These are phyloP conservation scores for Ochromonas danica DNA, from an alignment of 108 stramenopile species.

Conservation along the genomic window DNA sequence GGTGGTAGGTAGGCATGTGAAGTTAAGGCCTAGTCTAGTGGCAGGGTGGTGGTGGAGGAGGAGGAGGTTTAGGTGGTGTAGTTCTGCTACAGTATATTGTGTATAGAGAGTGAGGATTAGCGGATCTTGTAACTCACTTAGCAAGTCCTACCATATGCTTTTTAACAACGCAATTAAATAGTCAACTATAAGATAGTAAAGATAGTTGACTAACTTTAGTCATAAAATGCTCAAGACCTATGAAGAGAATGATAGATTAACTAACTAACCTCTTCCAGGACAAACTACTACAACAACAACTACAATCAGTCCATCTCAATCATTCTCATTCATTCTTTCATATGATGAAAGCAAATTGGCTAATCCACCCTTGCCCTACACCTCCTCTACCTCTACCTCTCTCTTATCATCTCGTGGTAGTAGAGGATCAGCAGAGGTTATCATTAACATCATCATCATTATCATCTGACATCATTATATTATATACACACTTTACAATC, in stretches of 20 bases:
- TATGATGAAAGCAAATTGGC: conserved; percentile 16
- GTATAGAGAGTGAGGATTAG: no score
- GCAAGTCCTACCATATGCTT: conserved; percentile 15
- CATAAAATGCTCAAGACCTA: conserved; percentile 16
- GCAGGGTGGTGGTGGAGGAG: no score
- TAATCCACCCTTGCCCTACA: conserved; percentile 14
- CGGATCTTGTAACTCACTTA: no score
- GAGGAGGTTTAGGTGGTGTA: no score
- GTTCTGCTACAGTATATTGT: no score
- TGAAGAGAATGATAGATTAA: conserved; percentile 17
- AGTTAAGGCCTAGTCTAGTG: no score
- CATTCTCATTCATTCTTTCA: conserved; percentile 17
- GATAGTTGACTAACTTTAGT: conserved; percentile 17
- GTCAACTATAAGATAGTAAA: conserved; percentile 17
- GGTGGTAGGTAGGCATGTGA: no score
- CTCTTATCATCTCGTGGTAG: conserved; percentile 15
- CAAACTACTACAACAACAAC: conserved; percentile 16
- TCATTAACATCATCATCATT: conserved; percentile 17
- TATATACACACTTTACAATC: conserved; percentile 17
- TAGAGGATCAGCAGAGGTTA: conserved; percentile 15
- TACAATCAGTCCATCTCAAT: conserved; percentile 16
- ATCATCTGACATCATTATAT: conserved; percentile 17
- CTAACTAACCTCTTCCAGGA: conserved; percentile 15
- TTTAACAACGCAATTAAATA: conserved; percentile 17
- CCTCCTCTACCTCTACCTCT: conserved; percentile 13